Conservation (phyloP, 345 rosid species). For the Pistacia atlantica region DNA sequence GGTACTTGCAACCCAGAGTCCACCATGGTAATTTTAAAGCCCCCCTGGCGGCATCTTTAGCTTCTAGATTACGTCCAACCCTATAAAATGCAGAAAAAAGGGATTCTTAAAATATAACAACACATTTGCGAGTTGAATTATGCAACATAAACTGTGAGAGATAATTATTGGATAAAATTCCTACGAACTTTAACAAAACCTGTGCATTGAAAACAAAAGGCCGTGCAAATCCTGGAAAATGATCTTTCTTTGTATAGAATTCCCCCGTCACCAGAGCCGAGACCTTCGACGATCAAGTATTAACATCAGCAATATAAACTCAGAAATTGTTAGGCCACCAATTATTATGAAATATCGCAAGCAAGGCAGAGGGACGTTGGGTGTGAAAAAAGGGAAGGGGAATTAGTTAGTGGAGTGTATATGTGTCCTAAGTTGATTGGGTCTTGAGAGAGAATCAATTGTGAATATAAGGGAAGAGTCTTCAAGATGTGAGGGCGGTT, state of each 20-base stretch:
- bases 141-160: slow-evolving; percentile 1
- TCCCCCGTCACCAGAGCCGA: slow-evolving; percentile 92
- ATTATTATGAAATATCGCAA: too few relatives aligned
- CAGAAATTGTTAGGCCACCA: neutral
- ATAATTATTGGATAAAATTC: slow-evolving; percentile 20
- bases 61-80: slow-evolving; percentile 70
- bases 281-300: slow-evolving; percentile 48
- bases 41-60: slow-evolving; percentile 92
- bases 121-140: slow-evolving; percentile 9
- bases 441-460: too few relatives aligned
- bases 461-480: too few relatives aligned
- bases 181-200: slow-evolving; percentile 68
- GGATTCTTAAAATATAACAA: slow-evolving; percentile 3
- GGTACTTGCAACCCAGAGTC: slow-evolving; percentile 84
- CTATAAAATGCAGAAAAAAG: slow-evolving; percentile 35
- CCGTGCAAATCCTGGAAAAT: slow-evolving; percentile 82
- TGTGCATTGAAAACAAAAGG: slow-evolving; percentile 81
- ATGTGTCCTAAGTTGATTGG: too few relatives aligned
- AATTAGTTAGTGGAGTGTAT: too few relatives aligned
- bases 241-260: slow-evolving; percentile 71
- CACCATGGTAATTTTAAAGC: slow-evolving; percentile 95
- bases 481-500: too few relatives aligned
- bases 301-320: slow-evolving; percentile 20
- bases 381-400: too few relatives aligned
- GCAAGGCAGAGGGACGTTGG: too few relatives aligned